These are phyloP conservation scores for Arachis monticola DNA, from an alignment of 331 rosid genomes.

Conservation along the genomic window DNA sequence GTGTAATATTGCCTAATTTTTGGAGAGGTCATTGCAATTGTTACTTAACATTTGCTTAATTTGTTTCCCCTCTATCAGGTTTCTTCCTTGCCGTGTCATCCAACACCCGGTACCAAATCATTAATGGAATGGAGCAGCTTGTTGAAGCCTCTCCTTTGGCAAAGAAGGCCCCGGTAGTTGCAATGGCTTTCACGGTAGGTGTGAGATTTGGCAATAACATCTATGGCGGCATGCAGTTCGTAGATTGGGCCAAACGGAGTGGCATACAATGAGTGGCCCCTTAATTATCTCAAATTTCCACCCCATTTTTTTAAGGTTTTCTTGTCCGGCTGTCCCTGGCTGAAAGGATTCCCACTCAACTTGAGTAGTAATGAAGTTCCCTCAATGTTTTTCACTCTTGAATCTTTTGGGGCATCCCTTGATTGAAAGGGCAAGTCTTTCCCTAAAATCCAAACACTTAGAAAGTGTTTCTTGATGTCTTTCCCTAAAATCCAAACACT, in stretches of 20 bases:
- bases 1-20: no score
- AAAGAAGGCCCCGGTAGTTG: conserved; percentile 76
- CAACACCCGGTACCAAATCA: conserved; percentile 84
- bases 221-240: conserved; percentile 86
- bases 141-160: conserved; percentile 85
- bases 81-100: conserved; percentile 93
- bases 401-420: no score
- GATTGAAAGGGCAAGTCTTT: no score
- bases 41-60: conserved; percentile 4
- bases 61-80: conserved; percentile 52
- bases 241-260: conserved; percentile 87
- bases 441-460: no score
- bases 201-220: conserved; percentile 85
- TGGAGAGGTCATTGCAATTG: background rate
- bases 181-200: conserved; percentile 88
- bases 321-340: no score
- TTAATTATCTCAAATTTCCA: background rate
- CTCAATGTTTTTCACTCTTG: no score
- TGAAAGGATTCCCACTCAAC: no score
- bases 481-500: no score
- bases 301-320: conserved; percentile 8
- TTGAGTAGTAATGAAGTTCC: no score
- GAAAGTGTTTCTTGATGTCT: no score
- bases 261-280: conserved; percentile 63
- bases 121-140: conserved; percentile 77